phyloP scores from a whole-genome alignment of 2,329 filamentous ascomycete genomes.

The Sphaerulina vaccinii region DNA sequence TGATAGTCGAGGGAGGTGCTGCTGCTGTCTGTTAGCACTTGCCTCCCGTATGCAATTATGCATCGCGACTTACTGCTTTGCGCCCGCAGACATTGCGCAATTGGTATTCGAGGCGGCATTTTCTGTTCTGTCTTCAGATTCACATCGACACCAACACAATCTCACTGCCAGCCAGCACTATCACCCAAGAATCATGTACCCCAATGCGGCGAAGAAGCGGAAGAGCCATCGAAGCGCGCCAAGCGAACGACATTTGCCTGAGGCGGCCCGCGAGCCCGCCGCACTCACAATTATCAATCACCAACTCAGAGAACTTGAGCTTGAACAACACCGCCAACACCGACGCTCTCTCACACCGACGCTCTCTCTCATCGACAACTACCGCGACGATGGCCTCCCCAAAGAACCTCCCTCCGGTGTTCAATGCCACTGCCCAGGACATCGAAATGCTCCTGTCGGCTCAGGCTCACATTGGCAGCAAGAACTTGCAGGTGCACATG shows the following conservation, averaged over 20 bases:
- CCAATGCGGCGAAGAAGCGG: not conserved
- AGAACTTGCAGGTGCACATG: constrained; percentile 99
- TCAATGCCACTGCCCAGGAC: constrained; percentile 97
- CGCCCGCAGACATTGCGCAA: constrained; percentile 45
- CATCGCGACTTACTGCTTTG: constrained; percentile 34
- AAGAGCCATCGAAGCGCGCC: too few species aligned
- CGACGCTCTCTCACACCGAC: constrained; percentile 19
- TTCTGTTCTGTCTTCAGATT: not conserved
- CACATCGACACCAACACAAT: not conserved
- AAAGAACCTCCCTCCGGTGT: constrained; percentile 85
- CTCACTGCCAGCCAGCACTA: too few species aligned
- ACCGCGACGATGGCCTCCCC: constrained; percentile 78
- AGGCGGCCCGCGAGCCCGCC: too few species aligned
- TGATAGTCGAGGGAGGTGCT: constrained; percentile 20
- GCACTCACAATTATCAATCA: not conserved
- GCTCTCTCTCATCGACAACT: constrained; percentile 17
- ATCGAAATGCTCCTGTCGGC: constrained; percentile 99
- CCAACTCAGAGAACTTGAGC: not conserved
- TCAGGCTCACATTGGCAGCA: constrained; percentile 93
- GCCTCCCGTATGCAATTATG: not conserved
- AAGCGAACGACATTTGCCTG: not conserved
- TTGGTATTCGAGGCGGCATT: constrained; percentile 52
- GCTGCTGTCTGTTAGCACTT: constrained; percentile 8
- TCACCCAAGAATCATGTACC: too few species aligned
- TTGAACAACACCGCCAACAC: constrained; percentile 18